Evolutionary conservation across 2,329 filamentous ascomycete genomes (phyloP).

Genomic region (Cladosporium sp.): DNA sequence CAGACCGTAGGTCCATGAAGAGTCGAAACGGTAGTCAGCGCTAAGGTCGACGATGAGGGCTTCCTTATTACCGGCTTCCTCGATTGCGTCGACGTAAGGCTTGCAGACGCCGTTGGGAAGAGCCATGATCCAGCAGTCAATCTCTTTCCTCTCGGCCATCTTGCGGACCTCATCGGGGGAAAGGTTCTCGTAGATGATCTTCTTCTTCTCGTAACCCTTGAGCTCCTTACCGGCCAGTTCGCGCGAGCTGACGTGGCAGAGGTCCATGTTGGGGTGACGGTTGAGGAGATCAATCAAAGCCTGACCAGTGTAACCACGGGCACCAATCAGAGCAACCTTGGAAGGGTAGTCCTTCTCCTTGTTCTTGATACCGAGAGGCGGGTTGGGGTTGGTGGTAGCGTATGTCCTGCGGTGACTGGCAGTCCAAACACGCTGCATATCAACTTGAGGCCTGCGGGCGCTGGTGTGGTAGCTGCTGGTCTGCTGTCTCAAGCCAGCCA

Average conservation of each 20-base stretch:
- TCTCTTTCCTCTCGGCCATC: slow-evolving; percentile 79
- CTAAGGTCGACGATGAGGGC: slow-evolving; percentile 90
- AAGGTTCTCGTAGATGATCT: slow-evolving; percentile 90
- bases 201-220: slow-evolving; percentile 84
- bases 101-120: slow-evolving; percentile 93
- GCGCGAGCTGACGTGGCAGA: slow-evolving; percentile 88
- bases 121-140: slow-evolving; percentile 98
- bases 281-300: slow-evolving; percentile 86
- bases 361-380: slow-evolving; percentile 85
- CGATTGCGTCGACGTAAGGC: slow-evolving; percentile 87
- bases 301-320: slow-evolving; percentile 91
- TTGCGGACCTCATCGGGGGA: slow-evolving; percentile 80
- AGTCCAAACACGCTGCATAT: slow-evolving; percentile 1
- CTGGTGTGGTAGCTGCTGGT: slow-evolving; percentile 68
- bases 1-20: slow-evolving; percentile 83
- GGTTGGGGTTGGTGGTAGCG: slow-evolving; percentile 80
- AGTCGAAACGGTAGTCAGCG: slow-evolving; percentile 93
- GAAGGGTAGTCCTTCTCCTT: slow-evolving; percentile 76
- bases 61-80: slow-evolving; percentile 63
- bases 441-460: slow-evolving; percentile 32
- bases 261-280: slow-evolving; percentile 83
- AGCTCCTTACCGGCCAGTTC: slow-evolving; percentile 86
- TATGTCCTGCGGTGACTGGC: slow-evolving; percentile 41
- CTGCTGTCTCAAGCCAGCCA: slow-evolving; percentile 53
- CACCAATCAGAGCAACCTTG: slow-evolving; percentile 83